These are phyloP conservation scores for Fusarium phyllophilum DNA, from an alignment of 2,329 filamentous ascomycete genomes.

Conservation along the genomic window DNA sequence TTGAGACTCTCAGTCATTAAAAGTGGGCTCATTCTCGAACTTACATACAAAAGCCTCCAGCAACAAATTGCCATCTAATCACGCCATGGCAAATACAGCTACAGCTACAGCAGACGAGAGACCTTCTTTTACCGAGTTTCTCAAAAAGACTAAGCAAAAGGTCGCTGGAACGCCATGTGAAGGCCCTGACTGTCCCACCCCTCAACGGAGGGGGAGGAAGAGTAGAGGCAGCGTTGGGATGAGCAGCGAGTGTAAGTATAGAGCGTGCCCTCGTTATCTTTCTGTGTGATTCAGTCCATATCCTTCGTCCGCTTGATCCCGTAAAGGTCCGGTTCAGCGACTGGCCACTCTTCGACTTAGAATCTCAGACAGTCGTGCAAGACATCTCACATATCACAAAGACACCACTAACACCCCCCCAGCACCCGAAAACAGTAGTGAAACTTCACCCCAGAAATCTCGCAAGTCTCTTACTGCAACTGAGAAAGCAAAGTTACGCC, in stretches of 20 bases:
- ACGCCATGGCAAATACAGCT: slow-evolving; percentile 14
- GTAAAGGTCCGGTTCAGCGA: background rate
- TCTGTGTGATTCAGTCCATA: background rate
- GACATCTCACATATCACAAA: background rate
- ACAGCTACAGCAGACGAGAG: slow-evolving; percentile 30
- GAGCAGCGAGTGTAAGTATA: slow-evolving; percentile 44
- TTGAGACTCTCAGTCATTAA: slow-evolving; percentile 18
- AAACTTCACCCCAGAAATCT: slow-evolving; percentile 27
- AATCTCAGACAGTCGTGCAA: background rate
- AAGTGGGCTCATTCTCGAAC: slow-evolving; percentile 24
- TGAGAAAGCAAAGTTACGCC: slow-evolving; percentile 58
- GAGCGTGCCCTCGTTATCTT: background rate
- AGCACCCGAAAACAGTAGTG: slow-evolving; percentile 29
- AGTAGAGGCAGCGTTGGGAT: slow-evolving; percentile 2
- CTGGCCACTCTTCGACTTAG: background rate
- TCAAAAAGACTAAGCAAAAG: slow-evolving; percentile 56
- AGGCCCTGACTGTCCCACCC: slow-evolving; percentile 12
- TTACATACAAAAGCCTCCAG: slow-evolving; percentile 3
- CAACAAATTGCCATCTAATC: background rate
- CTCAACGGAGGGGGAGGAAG: slow-evolving; percentile 14
- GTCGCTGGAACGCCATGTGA: slow-evolving; percentile 9
- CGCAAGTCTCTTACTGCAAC: slow-evolving; percentile 37
- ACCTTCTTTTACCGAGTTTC: slow-evolving; percentile 60
- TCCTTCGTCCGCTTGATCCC: background rate
- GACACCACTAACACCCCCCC: slow-evolving; percentile 10